Evolutionary conservation across 2,329 filamentous ascomycete genomes (phyloP), one percentile per base, ranked within the genome.

Genomic region (Cytospora chrysosperma): DNA sequence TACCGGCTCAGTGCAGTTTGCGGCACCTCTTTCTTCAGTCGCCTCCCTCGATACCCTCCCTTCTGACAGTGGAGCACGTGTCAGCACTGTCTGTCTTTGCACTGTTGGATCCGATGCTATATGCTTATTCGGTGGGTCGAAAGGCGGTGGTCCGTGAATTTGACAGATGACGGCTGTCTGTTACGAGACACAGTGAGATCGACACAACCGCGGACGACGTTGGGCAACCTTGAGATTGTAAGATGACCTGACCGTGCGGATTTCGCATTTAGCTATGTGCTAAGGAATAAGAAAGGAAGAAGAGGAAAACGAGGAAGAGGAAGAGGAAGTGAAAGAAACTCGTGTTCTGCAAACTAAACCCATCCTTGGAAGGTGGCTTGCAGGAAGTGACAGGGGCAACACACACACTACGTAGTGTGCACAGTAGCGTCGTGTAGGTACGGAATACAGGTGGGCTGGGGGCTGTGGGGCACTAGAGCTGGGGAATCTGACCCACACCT

Each of bases 121-220:
- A 61, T 61, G 58, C 58, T 61, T 61, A 61, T 55, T 61, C 34
- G 47, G 58, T 61, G 58, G 58, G 58, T 55, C 58, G 4, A n/a
- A 21, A 21, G 40, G 19, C 21, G 40, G 19, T 43, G n/a, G n/a
- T n/a, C n/a, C n/a, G n/a, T n/a, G n/a, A 19, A 43, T 43, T 21
- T 12, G 13, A 43, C 40, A 43, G 37, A 26, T 13, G 26, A 13
- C 24, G 32, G 56, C 37, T 27, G 30, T 27, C 13, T 34, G 28
- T 13, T 21, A 49, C 58, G 27, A 27, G n/a, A 26, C 27, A 47
- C 32, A 50, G 49, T n/a, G 53, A 52, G 32, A 53, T 50, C 58
- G 53, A 21, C n/a, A 28, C 13, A 60, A n/a, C n/a, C n/a, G n/a
- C n/a, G n/a, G n/a, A n/a, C 50, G 34, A 60, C 32, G 58, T 19